Evolutionary conservation across 2,329 filamentous ascomycete genomes (phyloP), one percentile per base, ranked within the genome.

Genomic region (Aspergillus sp.): DNA sequence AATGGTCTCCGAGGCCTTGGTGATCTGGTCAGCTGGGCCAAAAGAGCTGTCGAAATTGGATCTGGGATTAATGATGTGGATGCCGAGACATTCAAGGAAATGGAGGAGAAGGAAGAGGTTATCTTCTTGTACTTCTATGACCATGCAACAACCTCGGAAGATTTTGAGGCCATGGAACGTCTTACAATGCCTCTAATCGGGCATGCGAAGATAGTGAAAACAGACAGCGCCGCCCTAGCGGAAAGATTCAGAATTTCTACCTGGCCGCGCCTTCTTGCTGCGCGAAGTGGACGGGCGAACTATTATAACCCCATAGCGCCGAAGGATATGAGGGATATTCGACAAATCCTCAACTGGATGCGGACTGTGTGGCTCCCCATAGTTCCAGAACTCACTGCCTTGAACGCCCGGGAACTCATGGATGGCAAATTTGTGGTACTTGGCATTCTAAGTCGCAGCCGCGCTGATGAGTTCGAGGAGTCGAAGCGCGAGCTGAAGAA

Each of bases 81-180:
- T 68, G 87, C 88, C 9, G 83, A 82, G 22, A 80, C 83, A 4
- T 92, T 99, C 69, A 87, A 89, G 72, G 87, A 87, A 60, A 80
- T 99, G 67, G 93, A 99, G 74, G 84, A 95, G 79, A 93, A 89
- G 62, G 91, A 98, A 67, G 93, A 98, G 59, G 95, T 99, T 60
- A 89, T 98, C 54, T 99, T 99, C 74, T 79, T 96, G 64, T 99
- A 98, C 79, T 96, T 98, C 75, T 99, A 97, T 75, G 95, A 99
- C 71, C 88, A 96, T 66, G 95, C 95, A 12, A 97, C 93, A 2
- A 96, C 92, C 0, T 87, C 82, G 43, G 95, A 99, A 76, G 95
- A 99, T 71, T 96, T 99, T 69, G 81, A 83, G 66, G 93, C 93
- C 20, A 80, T 99, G 43, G 91, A 98, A 62, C 87, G 92, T 39